A percentile compares a stretch with the other conserved stretches of the same genome.
phyloP scores from a whole-genome alignment of 768 basidiomycete genomes.

The Kwoniella sp. region DNA sequence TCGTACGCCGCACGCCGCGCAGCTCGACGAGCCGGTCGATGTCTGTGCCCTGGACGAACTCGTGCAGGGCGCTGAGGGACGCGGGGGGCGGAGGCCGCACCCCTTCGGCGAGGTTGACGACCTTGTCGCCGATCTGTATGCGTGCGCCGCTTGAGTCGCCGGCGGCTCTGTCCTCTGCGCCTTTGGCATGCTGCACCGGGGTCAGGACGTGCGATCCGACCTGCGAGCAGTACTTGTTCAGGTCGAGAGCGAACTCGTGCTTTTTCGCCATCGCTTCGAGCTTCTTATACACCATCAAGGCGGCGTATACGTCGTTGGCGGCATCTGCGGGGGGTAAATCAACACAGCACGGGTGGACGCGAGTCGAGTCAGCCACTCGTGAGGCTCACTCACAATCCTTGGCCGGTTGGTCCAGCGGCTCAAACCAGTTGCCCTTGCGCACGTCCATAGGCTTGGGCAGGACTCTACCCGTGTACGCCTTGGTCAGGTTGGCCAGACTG shows the following conservation, averaged over 20 bases:
- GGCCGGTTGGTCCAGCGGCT: slow-evolving; percentile 21
- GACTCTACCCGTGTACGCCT: slow-evolving; percentile 28
- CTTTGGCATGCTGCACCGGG: not conserved
- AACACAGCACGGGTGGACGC: not conserved
- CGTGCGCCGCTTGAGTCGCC: not conserved
- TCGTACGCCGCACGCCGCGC: slow-evolving; percentile 16
- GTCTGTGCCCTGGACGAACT: slow-evolving; percentile 4
- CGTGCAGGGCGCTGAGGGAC: slow-evolving; percentile 7
- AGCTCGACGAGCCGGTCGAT: slow-evolving; percentile 10
- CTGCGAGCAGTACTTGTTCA: slow-evolving; percentile 5
- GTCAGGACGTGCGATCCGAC: not conserved
- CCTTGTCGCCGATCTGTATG: slow-evolving; percentile 2
- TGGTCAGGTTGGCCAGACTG: slow-evolving; percentile 31
- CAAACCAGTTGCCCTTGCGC: slow-evolving; percentile 37
- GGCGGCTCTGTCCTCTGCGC: too few relatives aligned
- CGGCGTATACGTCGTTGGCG: slow-evolving; percentile 44
- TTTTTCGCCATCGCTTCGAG: slow-evolving; percentile 19
- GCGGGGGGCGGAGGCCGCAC: slow-evolving; percentile 12
- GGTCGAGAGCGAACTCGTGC: slow-evolving; percentile 7
- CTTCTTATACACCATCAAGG: slow-evolving; percentile 28
- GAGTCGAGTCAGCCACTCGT: not conserved
- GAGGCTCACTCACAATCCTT: slow-evolving; percentile 40
- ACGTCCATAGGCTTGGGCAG: slow-evolving; percentile 37
- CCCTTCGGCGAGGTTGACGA: not conserved
- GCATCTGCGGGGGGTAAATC: slow-evolving; percentile 26